Evolutionary conservation across 352 stramenopile genomes (phyloP), one percentile per base, ranked within the genome.

Genomic region (Phytophthora parvispora): DNA sequence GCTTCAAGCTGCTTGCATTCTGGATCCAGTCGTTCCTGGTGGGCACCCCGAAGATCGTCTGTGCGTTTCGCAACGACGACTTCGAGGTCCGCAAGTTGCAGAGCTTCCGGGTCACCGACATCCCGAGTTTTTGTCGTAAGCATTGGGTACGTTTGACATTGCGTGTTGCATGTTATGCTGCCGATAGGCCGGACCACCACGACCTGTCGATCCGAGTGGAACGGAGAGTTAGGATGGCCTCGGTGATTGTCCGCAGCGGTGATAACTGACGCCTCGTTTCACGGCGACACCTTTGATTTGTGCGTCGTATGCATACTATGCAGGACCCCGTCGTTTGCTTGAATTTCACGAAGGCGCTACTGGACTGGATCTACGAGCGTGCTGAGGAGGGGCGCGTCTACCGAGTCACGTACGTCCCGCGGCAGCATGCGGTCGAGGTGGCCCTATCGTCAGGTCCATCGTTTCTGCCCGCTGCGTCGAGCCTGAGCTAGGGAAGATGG

Each of bases 11-110:
- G 42, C 64, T 95, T 6, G 82, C 84, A n/a, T 93, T 93, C 64
- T 95, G 87, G 87, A 93, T 95, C 60, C 87, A 95, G 69, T 95
- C 87, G 31, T 95, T 89, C 36, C 34, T 95, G 20, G 85, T 93
- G 13, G 87, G 87, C 7, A 87, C 84, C 9, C 84, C 84, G 12
- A 82, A 72, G 40, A 92, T 95, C 55, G 82, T 92, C 38, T 92
- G 81, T 29, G 87, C 82, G 31, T 95, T 95, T 66, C 84, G 87
- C 40, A 68, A 83, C 54, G 84, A 92, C 47, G 58, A 78, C 7
- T 95, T 91, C 56, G 36, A 78, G 48, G 67, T 93, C 20, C 55
- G 66, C 16, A 93, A 95, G 48, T 64, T 92, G 18, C 85, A 93
- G 65, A 88, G 59, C 1, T 93, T 95, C 43, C 62, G 63, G 18